phyloP scores from a whole-genome alignment of 345 rosid species.

The Hibiscus tridactylites region DNA sequence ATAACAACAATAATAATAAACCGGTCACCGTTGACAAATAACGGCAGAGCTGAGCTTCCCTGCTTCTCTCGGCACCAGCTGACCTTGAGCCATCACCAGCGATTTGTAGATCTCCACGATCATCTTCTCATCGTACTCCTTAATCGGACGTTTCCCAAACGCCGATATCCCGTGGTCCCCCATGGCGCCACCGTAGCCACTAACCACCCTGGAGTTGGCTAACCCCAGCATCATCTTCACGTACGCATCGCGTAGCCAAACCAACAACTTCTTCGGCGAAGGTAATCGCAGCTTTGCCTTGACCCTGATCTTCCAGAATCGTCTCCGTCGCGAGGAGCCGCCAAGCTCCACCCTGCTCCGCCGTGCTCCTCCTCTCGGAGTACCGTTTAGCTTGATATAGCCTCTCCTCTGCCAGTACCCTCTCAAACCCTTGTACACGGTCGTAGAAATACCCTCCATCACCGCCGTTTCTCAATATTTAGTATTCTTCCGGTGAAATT shows the following conservation, averaged over 20 bases:
- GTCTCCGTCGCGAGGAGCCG: background rate
- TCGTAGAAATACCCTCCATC: constrained; percentile 41
- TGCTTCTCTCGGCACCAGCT: constrained; percentile 32
- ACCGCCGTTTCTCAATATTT: background rate
- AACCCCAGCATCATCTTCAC: constrained; percentile 51
- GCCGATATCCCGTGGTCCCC: background rate
- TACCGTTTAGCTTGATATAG: constrained; percentile 17
- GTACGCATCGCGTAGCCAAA: constrained; percentile 51
- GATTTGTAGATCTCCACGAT: constrained; percentile 69
- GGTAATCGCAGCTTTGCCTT: constrained; percentile 29
- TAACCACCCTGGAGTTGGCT: constrained; percentile 26
- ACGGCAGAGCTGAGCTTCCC: constrained; percentile 19
- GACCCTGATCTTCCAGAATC: constrained; percentile 36
- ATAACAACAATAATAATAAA: background rate
- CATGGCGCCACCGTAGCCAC: constrained; percentile 23
- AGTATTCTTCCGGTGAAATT: background rate
- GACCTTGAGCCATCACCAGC: constrained; percentile 39
- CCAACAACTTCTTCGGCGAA: constrained; percentile 30
- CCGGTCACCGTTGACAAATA: constrained; percentile 6
- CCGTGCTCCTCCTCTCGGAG: constrained; percentile 1
- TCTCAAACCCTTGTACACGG: constrained; percentile 21
- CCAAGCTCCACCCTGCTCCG: constrained; percentile 17
- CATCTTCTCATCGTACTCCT: constrained; percentile 53
- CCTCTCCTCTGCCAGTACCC: constrained; percentile 30
- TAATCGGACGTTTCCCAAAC: constrained; percentile 25